Evolutionary conservation across 202 grass and related monocot species (phyloP).

Genomic region (Schoenoplectus triqueter): DNA sequence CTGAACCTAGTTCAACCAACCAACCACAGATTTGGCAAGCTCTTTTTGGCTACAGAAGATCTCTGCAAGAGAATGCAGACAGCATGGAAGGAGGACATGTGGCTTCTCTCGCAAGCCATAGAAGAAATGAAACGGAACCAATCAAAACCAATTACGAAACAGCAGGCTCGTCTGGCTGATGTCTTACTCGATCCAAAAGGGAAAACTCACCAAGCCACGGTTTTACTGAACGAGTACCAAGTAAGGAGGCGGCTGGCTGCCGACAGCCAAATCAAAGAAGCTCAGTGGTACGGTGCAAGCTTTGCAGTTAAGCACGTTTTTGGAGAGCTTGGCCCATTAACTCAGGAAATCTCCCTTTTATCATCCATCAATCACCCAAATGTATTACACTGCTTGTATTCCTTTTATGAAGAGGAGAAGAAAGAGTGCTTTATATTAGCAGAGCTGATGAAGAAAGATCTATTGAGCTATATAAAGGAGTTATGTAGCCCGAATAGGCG

Average conservation of each 20-base stretch:
- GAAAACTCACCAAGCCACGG: conserved; percentile 53
- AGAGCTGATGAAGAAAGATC: conserved; percentile 75
- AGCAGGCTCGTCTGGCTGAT: conserved; percentile 60
- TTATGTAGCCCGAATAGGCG: conserved; percentile 53
- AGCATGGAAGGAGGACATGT: conserved; percentile 81
- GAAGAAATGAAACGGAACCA: conserved; percentile 53
- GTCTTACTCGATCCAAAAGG: conserved; percentile 56
- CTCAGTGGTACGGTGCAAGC: conserved; percentile 78
- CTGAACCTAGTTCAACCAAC: neutral
- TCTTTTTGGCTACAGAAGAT: conserved; percentile 56
- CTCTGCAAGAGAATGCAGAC: conserved; percentile 52
- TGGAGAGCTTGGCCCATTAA: conserved; percentile 45
- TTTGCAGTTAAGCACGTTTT: conserved; percentile 68
- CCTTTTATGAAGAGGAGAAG: conserved; percentile 73
- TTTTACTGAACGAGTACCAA: conserved; percentile 65
- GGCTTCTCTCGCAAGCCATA: conserved; percentile 63
- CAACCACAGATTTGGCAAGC: conserved; percentile 49
- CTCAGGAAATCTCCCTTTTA: conserved; percentile 52
- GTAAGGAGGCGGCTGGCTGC: conserved; percentile 55
- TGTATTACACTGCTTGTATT: conserved; percentile 54
- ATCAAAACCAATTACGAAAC: conserved; percentile 50
- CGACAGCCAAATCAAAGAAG: conserved; percentile 55
- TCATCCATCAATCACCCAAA: conserved; percentile 67
- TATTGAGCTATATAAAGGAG: conserved; percentile 65
- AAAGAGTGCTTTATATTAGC: conserved; percentile 72